Base-by-base conservation (phyloP, 768 basidiomycete genomes). In the Russula virescens region DNA sequence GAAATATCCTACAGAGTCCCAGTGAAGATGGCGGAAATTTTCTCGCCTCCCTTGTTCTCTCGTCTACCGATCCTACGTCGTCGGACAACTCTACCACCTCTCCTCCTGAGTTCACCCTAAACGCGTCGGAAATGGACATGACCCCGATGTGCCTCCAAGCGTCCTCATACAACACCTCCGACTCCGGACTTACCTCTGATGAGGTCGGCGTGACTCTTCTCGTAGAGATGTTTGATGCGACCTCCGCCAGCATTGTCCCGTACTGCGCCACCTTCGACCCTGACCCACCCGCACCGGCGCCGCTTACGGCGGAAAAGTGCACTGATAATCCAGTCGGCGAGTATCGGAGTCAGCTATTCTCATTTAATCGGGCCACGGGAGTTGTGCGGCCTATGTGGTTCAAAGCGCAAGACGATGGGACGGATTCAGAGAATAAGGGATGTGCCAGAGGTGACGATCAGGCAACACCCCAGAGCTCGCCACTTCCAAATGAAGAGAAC, bases 211-310 rank as follows among this genome's bases (percentile, higher is more conserved):
- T 86, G 34, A 71, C 69, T 2, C 71, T 89, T 23, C 75, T 77
- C 63, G 69, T 79, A 31, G 73, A 76, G 4, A 72, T 85, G 58
- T 79, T 78, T 63, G 72, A 80, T 59, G 72, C 76, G 25, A 62
- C 54, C 10, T 68, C 60, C 13, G 80, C 76, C 0, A 55, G 68
- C 25, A 73, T 75, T 67, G 71, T 75, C 59, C 70, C 74, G 25
- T 83, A 77, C 68, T 90, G 88, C 63, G 83, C 81, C 6, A 88
- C 86, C 5, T 88, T 81, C 69, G 77, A 87, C 65, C 77, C 83
- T 3, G 73, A 77, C 31, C 84, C 85, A 2, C 60, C 74, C 5
- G 66, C 71, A 2, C 75, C 81, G 2, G 75, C 78, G n/a, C 79
- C 81, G 5, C 75, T 89, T 69, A 79, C 77, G 6, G 77, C 82